Conservation (phyloP, 345 rosid genomes). For the Lepidium aucheri region DNA sequence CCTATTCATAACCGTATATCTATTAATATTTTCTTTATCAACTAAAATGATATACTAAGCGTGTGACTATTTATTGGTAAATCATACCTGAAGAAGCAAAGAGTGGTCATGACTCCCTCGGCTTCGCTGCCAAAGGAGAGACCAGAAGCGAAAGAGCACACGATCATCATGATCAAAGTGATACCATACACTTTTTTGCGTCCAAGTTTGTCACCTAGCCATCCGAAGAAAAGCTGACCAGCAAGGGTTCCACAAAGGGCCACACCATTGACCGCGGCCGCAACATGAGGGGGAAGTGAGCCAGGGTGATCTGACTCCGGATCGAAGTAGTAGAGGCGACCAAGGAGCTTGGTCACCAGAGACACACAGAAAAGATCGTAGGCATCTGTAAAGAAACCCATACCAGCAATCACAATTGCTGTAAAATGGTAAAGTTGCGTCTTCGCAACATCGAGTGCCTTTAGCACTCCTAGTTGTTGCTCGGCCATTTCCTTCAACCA, state of each 20-base stretch:
- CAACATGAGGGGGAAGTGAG: constrained; percentile 28
- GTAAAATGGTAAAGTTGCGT: constrained; percentile 43
- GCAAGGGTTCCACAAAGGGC: constrained; percentile 26
- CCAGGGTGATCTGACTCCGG: constrained; percentile 24
- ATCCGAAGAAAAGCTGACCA: constrained; percentile 35
- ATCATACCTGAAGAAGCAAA: constrained; percentile 30
- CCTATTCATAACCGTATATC: background rate
- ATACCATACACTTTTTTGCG: constrained; percentile 33
- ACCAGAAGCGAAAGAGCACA: constrained; percentile 28
- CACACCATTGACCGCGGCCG: constrained; percentile 36
- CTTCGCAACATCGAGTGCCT: constrained; percentile 36
- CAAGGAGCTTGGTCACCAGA: constrained; percentile 34
- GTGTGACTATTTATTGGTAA: too few species aligned
- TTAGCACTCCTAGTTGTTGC: constrained; percentile 30
- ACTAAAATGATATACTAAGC: too few species aligned
- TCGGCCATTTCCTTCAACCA: constrained; percentile 23
- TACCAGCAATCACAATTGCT: constrained; percentile 36
- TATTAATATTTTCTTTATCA: too few species aligned
- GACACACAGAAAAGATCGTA: constrained; percentile 45
- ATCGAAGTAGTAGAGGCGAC: constrained; percentile 35
- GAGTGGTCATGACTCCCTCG: constrained; percentile 30
- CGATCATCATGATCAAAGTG: constrained; percentile 32
- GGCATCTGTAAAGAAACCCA: constrained; percentile 43
- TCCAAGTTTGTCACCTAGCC: constrained; percentile 40
- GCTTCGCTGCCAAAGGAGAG: constrained; percentile 24